Evolutionary conservation across 805 yeast species (phyloP), one percentile per base, ranked within the genome.

Genomic region (Torulaspora indica): DNA sequence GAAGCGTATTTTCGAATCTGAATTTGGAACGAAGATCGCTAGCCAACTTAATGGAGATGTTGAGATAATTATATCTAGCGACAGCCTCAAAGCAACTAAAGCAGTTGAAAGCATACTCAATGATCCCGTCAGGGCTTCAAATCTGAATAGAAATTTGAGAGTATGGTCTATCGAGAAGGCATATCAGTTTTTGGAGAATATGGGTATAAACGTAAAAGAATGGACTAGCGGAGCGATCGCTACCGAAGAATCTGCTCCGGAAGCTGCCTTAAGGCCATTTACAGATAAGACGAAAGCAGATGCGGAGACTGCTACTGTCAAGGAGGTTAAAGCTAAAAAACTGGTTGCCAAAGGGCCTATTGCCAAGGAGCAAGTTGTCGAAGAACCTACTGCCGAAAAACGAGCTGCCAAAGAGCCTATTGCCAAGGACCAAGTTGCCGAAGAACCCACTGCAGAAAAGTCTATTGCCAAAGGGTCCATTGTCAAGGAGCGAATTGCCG

Each of bases 91-190:
- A 17, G 23, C 13, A 6, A 23, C 14, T 2, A 15, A 24, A 14
- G 29, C 24, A 10, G 8, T n/a, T 12, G 20, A 32, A 5, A 35
- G 10, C 3, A 13, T 35, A 7, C 27, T 30, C 12, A 35, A 38
- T 5, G 38, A 35, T 13, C 23, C 31, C 5, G 29, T 18, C 27
- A 31, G 8, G 35, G 28, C 14, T 12, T 23, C 8, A 20, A 29
- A 7, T 14, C 15, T 40, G 9, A 35, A 20, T 4, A 52, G 36
- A n/a, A 47, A 35, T 12, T 15, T 53, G 17, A 48, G 57, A 28
- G 38, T 57, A 12, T 57, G 61, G 61, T 42, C 54, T 15, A 25
- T 49, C 3, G 36, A 36, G 10, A 55, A 53, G 38, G 43, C 51
- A 2, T 22, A 35, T 18, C 44, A 43, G 8, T 57, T 55, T 39